Base-by-base conservation (phyloP, 2,329 filamentous ascomycete species). In the Orbilia oligospora region DNA sequence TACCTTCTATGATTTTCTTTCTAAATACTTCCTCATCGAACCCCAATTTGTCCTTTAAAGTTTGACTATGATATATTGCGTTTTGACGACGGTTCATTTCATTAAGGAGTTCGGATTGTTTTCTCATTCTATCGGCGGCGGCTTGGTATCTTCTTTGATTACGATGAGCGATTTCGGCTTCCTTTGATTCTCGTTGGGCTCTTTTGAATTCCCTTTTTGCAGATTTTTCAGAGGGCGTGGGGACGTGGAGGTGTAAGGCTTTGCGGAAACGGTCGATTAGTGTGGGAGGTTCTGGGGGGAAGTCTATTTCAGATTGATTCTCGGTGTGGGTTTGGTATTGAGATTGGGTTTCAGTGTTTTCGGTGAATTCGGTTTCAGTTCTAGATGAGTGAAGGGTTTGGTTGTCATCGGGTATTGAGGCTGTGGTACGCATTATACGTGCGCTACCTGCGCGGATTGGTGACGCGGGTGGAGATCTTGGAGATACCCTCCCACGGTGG, bases 31-130 rank as follows among this genome's bases (percentile, higher is more conserved):
- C 24, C 5, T 55, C 16, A n/a, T 64, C 30, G 30, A 76, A 76
- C 12, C 64, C 71, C 46, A 76, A 33, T 6, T 27, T 20, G 0
- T 41, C 33, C 9, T 22, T 46, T n/a, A 64, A 18, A n/a, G 41
- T 18, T 18, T 55, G 53, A 12, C 30, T 22, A 2, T 53, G 22
- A 12, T 46, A 33, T 3, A 76, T 44, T 9, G 64, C 53, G 9
- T 12, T 68, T 56, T 76, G 53, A 1, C 71, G 53, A 12, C 16
- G 16, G 30, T 76, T 56, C 56, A 76, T 30, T 38, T 76, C 64
- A 2, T 30, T 5, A 5, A 76, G 53, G 6, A 64, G 12, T 5
- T 67, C 64, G 9, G 55, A 61, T 24, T 27, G 20, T 44, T 63
- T 27, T 10, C 51, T 27, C 64, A 73, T 30, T 38, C 16, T 30